Base-by-base conservation (phyloP, 257 asterid species). In the Thymus quinquecostatus region DNA sequence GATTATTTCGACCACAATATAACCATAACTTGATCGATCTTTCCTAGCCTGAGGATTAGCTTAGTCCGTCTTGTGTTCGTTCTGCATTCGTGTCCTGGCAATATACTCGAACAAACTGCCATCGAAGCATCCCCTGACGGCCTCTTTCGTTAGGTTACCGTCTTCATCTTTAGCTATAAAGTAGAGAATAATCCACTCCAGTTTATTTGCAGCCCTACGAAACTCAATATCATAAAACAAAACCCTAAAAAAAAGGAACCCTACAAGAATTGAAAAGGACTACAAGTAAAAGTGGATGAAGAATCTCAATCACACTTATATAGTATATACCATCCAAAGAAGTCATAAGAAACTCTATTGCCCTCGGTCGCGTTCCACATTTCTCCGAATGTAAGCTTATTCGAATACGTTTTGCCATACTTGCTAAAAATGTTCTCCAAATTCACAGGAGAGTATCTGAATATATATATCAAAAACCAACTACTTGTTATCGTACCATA, bases 31-130 rank as follows among this genome's bases (percentile, higher is more conserved):
- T 21, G 21, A 21, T 21, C 50, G 10, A 5, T n/a, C 36, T 33
- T 49, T 4, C 29, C 44, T 28, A 49, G 33, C 60, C 3, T 2
- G 7, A 29, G 11, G 45, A 3, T 1, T 10, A 9, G n/a, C 32
- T 77, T 70, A 73, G 63, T 81, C 48, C 76, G 62, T 69, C 76
- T 80, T 82, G 11, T 61, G 71, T 59, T 78, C 82, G 11, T 74
- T 86, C 27, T 74, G 85, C 64, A 5, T 34, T 33, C 84, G 84
- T 77, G 68, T 76, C 80, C 73, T 90, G 0, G 97, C 97, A 9
- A 84, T 80, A 66, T 92, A 90, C 56, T 92, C 92, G 9, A 90
- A 92, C 81, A 92, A 86, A 56, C 93, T 90, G n/a, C 98, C 98
- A 43, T 92, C 95, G 2, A 9, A 92, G 54, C 92, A 83, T 2